Conservation (phyloP, 108 stramenopile genomes). For the Pseudonitzschia pungens region DNA sequence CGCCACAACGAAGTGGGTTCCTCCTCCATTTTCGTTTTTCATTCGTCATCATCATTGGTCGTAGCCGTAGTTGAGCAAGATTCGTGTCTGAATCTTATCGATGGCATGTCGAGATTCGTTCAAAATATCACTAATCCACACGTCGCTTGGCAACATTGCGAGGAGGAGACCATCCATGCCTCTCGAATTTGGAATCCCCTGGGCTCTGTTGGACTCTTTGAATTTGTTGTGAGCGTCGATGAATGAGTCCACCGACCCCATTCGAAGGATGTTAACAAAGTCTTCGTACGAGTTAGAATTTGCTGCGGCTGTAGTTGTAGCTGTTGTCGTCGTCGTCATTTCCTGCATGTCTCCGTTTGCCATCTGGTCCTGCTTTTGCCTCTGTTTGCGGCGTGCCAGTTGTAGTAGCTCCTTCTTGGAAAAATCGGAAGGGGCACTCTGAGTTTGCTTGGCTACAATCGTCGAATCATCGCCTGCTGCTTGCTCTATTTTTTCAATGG, state of each 20-base stretch:
- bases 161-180: background rate
- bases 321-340: background rate
- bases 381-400: background rate
- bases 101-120: background rate
- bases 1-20: too few species aligned
- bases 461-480: background rate
- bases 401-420: background rate
- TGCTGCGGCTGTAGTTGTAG: background rate
- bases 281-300: background rate
- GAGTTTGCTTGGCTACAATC: background rate
- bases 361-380: background rate
- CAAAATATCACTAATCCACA: background rate
- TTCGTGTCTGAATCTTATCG: constrained; percentile 3
- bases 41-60: background rate
- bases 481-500: background rate
- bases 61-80: background rate
- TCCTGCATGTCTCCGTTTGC: too few species aligned
- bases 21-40: too few species aligned
- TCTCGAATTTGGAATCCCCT: background rate
- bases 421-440: background rate
- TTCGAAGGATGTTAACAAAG: background rate
- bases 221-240: background rate
- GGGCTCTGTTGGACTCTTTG: background rate
- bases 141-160: background rate
- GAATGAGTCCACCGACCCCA: background rate